phyloP scores from a whole-genome alignment of 2,329 filamentous ascomycete species.

The Nemania sp. region DNA sequence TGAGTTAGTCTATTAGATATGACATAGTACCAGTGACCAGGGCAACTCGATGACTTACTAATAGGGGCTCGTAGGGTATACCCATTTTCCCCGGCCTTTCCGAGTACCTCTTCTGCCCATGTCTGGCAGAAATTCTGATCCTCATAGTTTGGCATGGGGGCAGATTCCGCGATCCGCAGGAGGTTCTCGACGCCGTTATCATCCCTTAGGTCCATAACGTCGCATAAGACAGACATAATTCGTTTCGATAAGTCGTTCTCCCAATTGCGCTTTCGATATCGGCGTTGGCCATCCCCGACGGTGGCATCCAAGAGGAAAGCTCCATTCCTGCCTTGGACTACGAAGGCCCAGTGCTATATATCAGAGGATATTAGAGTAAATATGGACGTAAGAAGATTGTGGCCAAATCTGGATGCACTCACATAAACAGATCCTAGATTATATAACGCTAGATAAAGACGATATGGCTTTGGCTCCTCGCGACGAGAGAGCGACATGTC shows the following conservation, averaged over 20 bases:
- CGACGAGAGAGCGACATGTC: not conserved
- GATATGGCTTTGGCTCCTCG: constrained; percentile 1
- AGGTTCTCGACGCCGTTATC: not conserved
- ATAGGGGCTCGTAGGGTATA: not conserved
- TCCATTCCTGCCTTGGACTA: not conserved
- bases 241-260: constrained; percentile 1
- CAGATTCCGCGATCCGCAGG: not conserved
- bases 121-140: constrained; percentile 6
- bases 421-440: not conserved
- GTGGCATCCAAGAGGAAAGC: constrained; percentile 10
- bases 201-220: constrained; percentile 14
- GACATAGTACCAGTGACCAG: not conserved
- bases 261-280: constrained; percentile 9
- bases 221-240: constrained; percentile 3
- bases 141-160: not conserved
- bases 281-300: not conserved
- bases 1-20: not conserved
- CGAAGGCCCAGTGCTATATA: constrained; percentile 16
- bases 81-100: not conserved
- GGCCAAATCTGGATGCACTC: not conserved
- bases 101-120: constrained; percentile 7
- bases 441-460: constrained; percentile 13
- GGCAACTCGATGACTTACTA: not conserved
- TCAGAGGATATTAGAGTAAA: not conserved
- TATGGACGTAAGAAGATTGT: not conserved